These are phyloP conservation scores for Ambrosia hybrid DNA, from an alignment of 140 eudicot species.

Conservation along the genomic window DNA sequence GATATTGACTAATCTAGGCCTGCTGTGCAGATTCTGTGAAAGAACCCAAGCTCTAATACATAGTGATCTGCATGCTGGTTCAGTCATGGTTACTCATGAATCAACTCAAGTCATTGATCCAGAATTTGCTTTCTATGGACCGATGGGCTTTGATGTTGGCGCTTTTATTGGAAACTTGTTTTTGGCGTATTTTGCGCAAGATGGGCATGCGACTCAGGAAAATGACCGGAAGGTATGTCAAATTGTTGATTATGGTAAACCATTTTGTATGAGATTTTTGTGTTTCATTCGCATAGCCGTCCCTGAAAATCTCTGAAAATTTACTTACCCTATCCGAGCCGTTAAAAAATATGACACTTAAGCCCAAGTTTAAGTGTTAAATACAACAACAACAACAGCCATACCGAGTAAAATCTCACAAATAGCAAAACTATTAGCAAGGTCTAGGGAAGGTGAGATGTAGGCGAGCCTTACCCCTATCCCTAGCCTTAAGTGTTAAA, in stretches of 20 bases:
- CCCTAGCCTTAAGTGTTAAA: no score
- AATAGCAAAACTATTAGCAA: no score
- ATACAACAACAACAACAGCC: no score
- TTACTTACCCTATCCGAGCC: no score
- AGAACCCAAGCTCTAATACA: constrained; percentile 87
- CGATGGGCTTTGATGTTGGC: constrained; percentile 93
- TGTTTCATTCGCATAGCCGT: no score
- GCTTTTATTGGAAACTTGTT: constrained; percentile 83
- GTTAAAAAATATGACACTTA: no score
- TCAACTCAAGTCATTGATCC: constrained; percentile 98
- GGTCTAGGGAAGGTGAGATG: no score
- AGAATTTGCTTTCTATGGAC: constrained; percentile 90
- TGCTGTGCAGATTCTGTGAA: constrained; percentile 74
- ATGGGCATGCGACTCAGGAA: constrained; percentile 63
- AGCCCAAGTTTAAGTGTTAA: no score
- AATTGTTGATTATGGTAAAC: background rate
- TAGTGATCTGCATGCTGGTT: constrained; percentile 94
- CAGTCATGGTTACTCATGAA: constrained; percentile 80
- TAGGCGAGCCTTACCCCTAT: no score
- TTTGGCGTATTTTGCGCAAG: constrained; percentile 81
- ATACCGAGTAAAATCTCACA: no score
- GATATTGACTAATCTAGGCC: background rate
- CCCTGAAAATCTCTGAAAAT: no score
- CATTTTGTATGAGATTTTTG: background rate
- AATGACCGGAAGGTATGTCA: constrained; percentile 62